A percentile compares a stretch with the other conserved stretches of the same genome.
phyloP scores from a whole-genome alignment of 495 filamentous ascomycete genomes.

The Thozetella sp. region DNA sequence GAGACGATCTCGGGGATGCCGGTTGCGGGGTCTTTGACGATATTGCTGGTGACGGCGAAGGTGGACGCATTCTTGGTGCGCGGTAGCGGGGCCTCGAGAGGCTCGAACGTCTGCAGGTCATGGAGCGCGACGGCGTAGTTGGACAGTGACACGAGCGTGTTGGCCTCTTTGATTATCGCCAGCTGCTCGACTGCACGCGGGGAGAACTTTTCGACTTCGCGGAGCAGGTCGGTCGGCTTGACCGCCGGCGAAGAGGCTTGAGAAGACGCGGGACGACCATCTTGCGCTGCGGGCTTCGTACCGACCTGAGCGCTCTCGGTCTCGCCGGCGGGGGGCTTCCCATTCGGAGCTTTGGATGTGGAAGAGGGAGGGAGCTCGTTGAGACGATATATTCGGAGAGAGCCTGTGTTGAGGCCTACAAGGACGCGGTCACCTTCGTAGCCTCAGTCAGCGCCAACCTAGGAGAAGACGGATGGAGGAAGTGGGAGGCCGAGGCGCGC shows the following conservation, averaged over 20 bases:
- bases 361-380: slow-evolving; percentile 54
- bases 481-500: slow-evolving; percentile 14
- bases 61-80: slow-evolving; percentile 85
- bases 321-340: slow-evolving; percentile 13
- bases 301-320: not conserved
- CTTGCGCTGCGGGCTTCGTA: slow-evolving; percentile 21
- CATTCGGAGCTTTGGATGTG: slow-evolving; percentile 24
- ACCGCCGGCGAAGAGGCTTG: slow-evolving; percentile 25
- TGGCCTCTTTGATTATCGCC: slow-evolving; percentile 92
- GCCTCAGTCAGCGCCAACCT: slow-evolving; percentile 9
- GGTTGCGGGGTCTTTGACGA: slow-evolving; percentile 83
- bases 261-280: slow-evolving; percentile 11
- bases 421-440: slow-evolving; percentile 78
- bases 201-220: slow-evolving; percentile 93
- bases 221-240: slow-evolving; percentile 79
- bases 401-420: slow-evolving; percentile 87
- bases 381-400: slow-evolving; percentile 86
- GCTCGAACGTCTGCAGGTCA: slow-evolving; percentile 80
- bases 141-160: slow-evolving; percentile 84
- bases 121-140: slow-evolving; percentile 87
- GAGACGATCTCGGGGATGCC: slow-evolving; percentile 90
- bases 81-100: slow-evolving; percentile 65
- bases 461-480: not conserved
- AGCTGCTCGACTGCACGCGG: slow-evolving; percentile 87
- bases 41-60: slow-evolving; percentile 93